A percentile compares a stretch with the other conserved stretches of the same genome.
Evolutionary conservation across 495 filamentous ascomycete genomes (phyloP).

Genomic region (Hypoxylon intermedium): DNA sequence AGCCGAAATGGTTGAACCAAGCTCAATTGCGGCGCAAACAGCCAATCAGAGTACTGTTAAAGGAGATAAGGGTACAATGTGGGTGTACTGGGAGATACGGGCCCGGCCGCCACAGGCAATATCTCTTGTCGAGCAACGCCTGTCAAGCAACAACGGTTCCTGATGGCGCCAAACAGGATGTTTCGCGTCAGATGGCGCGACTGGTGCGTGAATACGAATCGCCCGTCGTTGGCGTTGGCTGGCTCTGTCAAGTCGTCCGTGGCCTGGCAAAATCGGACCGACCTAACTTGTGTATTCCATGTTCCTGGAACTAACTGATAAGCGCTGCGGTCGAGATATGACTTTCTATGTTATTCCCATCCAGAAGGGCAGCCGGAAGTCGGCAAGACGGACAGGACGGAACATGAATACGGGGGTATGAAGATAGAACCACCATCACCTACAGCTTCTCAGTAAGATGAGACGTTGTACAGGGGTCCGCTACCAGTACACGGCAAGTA

Average conservation of each 20-base stretch:
- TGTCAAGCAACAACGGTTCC: no score
- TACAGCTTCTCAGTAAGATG: not conserved
- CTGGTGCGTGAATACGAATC: not conserved
- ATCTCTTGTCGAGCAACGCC: no score
- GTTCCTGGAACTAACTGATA: not conserved
- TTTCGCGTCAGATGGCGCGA: not conserved
- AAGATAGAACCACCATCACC: no score
- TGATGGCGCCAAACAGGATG: no score
- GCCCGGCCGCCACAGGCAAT: not conserved
- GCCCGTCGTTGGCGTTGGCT: not conserved
- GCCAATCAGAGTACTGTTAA: not conserved
- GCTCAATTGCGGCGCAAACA: not conserved
- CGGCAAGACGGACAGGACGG: no score
- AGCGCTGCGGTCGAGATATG: no score
- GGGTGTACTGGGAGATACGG: not conserved
- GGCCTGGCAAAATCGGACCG: conserved; percentile 37
- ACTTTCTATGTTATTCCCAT: no score
- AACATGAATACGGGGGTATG: no score
- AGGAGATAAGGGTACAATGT: not conserved
- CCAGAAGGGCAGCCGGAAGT: no score
- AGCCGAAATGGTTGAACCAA: not conserved
- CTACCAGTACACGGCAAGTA: no score
- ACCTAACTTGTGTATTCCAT: conserved; percentile 1
- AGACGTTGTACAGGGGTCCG: no score
- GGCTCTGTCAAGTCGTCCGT: not conserved